Percentiles rank a stretch among this genome's conserved stretches.
These are phyloP conservation scores for Zea luxurians DNA, from an alignment of 176 grass and related monocot species.

Conservation along the genomic window DNA sequence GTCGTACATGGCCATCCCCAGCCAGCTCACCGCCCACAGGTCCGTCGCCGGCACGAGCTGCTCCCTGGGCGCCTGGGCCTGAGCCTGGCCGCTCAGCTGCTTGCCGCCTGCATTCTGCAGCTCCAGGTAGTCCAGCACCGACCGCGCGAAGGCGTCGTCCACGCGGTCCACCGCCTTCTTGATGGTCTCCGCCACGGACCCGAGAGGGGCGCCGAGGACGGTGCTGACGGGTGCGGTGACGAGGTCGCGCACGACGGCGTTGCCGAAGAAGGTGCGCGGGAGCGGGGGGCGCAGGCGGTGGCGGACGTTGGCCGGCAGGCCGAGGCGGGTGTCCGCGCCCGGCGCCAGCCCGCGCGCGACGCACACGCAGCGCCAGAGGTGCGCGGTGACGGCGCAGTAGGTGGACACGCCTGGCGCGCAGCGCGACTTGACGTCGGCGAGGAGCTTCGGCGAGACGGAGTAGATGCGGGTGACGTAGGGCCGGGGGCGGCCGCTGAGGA, in stretches of 20 bases:
- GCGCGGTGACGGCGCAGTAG: conserved; percentile 44
- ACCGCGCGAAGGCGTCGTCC: conserved; percentile 23
- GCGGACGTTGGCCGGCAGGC: conserved; percentile 46
- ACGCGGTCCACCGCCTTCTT: conserved; percentile 1
- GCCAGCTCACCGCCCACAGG: conserved; percentile 34
- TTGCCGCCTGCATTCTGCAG: background rate
- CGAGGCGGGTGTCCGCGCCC: conserved; percentile 18
- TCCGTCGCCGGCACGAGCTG: background rate
- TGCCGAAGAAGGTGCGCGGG: conserved; percentile 50
- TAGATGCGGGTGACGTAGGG: conserved; percentile 42
- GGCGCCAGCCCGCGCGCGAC: conserved; percentile 33
- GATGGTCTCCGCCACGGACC: background rate
- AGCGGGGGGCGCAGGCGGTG: conserved; percentile 42
- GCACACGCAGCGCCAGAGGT: conserved; percentile 60
- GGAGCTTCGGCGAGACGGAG: conserved; percentile 27
- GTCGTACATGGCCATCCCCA: conserved; percentile 43
- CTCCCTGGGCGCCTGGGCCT: background rate
- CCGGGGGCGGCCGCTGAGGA: background rate
- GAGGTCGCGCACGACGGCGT: conserved; percentile 50
- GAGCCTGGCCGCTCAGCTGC: too few species aligned
- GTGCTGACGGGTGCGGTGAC: background rate
- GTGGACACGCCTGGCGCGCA: conserved; percentile 39
- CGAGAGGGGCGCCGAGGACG: background rate
- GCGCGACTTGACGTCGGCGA: conserved; percentile 31
- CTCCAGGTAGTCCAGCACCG: conserved; percentile 35